phyloP scores from a whole-genome alignment of 2,329 filamentous ascomycete species.

The Hymenoscyphus fraxineus region DNA sequence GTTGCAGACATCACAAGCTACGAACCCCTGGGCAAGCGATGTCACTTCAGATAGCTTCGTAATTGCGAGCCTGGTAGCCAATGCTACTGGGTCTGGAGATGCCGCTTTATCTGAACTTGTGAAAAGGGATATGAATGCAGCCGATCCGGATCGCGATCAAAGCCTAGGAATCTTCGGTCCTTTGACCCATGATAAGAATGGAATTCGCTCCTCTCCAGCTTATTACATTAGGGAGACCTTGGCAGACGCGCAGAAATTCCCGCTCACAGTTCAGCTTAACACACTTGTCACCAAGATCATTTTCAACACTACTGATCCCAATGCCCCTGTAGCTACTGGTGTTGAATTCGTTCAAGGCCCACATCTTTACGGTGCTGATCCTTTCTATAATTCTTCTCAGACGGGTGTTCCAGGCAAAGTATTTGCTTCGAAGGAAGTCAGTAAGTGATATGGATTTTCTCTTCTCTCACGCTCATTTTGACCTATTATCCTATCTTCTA shows the following conservation, averaged over 20 bases:
- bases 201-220: background rate
- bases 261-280: slow-evolving; percentile 9
- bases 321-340: slow-evolving; percentile 36
- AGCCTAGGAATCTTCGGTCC: slow-evolving; percentile 3
- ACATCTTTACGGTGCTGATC: slow-evolving; percentile 41
- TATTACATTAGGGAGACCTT: slow-evolving; percentile 6
- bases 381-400: slow-evolving; percentile 34
- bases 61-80: background rate
- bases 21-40: background rate
- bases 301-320: slow-evolving; percentile 31
- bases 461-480: no score
- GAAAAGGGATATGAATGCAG: slow-evolving; percentile 13
- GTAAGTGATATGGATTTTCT: no score
- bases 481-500: no score
- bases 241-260: slow-evolving; percentile 15
- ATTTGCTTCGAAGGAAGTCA: slow-evolving; percentile 8
- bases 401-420: slow-evolving; percentile 6
- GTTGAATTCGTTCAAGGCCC: slow-evolving; percentile 42
- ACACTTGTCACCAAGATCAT: slow-evolving; percentile 39
- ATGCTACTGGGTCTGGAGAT: background rate
- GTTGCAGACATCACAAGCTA: background rate
- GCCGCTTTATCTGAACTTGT: slow-evolving; percentile 34
- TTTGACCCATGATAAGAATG: slow-evolving; percentile 1
- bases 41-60: background rate
- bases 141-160: background rate